These are phyloP conservation scores for Torulaspora indica DNA, from an alignment of 805 yeast species.

Conservation along the genomic window DNA sequence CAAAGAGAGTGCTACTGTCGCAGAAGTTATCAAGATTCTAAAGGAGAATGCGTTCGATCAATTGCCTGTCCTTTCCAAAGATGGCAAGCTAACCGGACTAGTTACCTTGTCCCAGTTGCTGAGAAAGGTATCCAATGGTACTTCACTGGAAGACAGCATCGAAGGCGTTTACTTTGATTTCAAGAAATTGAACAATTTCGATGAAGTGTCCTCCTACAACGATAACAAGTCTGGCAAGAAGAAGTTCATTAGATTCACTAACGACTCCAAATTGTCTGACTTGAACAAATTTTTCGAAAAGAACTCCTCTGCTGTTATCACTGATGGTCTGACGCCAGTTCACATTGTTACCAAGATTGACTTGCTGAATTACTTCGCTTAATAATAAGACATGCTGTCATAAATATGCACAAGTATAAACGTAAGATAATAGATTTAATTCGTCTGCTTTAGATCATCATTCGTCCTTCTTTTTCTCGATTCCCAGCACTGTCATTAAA, in stretches of 20 bases:
- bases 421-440: slow-evolving; percentile 1
- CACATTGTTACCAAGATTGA: slow-evolving; percentile 88
- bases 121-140: slow-evolving; percentile 59
- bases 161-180: slow-evolving; percentile 56
- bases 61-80: slow-evolving; percentile 60
- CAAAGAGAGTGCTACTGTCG: slow-evolving; percentile 51
- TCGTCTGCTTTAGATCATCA: background rate
- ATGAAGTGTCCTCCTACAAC: slow-evolving; percentile 55
- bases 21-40: slow-evolving; percentile 62
- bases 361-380: slow-evolving; percentile 50
- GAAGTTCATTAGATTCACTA: slow-evolving; percentile 60
- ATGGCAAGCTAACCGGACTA: slow-evolving; percentile 65
- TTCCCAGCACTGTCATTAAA: slow-evolving; percentile 28
- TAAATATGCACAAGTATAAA: slow-evolving; percentile 11
- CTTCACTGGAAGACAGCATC: slow-evolving; percentile 52
- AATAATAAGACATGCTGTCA: slow-evolving; percentile 3
- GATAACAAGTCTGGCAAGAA: slow-evolving; percentile 61
- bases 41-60: slow-evolving; percentile 80
- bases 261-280: slow-evolving; percentile 59
- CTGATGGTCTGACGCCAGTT: slow-evolving; percentile 69
- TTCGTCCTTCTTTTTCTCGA: slow-evolving; percentile 20
- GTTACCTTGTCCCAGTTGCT: slow-evolving; percentile 70
- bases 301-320: slow-evolving; percentile 77
- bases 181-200: slow-evolving; percentile 59
- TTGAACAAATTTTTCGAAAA: slow-evolving; percentile 78